phyloP scores from a whole-genome alignment of 2,329 filamentous ascomycete genomes.

The Mycogone perniciosa region DNA sequence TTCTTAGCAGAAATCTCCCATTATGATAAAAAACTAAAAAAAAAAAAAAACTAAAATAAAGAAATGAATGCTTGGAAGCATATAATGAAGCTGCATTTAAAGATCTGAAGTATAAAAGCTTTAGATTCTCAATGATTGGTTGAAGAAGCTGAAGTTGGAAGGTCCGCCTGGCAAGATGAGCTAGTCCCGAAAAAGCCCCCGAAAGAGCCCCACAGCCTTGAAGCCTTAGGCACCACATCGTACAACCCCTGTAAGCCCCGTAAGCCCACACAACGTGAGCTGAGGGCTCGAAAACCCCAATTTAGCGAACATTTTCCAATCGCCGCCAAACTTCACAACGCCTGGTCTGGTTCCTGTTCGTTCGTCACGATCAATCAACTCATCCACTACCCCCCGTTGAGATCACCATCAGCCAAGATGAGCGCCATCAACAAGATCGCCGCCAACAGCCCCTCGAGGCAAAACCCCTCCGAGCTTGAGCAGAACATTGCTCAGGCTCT shows the following conservation, averaged over 20 bases:
- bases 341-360: slow-evolving; percentile 1
- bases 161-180: no score
- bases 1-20: no score
- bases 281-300: slow-evolving; percentile 38
- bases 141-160: neutral
- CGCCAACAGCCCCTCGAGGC: slow-evolving; percentile 90
- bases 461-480: slow-evolving; percentile 97
- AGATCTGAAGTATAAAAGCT: neutral
- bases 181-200: no score
- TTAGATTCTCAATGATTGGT: neutral
- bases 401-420: slow-evolving; percentile 49
- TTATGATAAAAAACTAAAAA: no score
- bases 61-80: no score
- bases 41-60: no score
- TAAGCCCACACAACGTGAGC: slow-evolving; percentile 13
- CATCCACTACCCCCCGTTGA: slow-evolving; percentile 26
- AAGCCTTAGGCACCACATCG: slow-evolving; percentile 16
- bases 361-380: slow-evolving; percentile 22
- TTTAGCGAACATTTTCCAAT: slow-evolving; percentile 27
- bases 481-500: slow-evolving; percentile 93
- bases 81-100: no score
- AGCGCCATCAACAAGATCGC: slow-evolving; percentile 91
- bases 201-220: neutral
- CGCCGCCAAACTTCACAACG: slow-evolving; percentile 4
- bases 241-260: neutral